These are phyloP conservation scores for Ophiostoma quercus DNA, from an alignment of 2,329 filamentous ascomycete genomes.

Conservation along the genomic window DNA sequence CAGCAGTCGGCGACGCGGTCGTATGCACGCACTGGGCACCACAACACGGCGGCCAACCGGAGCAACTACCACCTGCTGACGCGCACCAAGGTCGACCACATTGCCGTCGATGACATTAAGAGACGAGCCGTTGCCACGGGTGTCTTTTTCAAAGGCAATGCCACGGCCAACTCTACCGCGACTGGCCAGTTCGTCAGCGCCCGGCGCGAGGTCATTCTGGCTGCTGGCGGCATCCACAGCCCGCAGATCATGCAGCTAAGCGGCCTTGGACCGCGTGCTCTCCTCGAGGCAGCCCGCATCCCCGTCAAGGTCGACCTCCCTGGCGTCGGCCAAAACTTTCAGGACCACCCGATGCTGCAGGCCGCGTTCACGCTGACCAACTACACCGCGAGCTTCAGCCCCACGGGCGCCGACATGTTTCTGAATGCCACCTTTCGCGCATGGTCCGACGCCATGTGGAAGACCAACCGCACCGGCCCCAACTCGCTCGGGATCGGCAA, in stretches of 20 bases:
- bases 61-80: background rate
- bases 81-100: background rate
- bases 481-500: background rate
- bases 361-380: background rate
- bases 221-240: conserved; percentile 43
- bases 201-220: conserved; percentile 45
- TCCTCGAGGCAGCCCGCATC: conserved; percentile 43
- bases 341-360: conserved; percentile 35
- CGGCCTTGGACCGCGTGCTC: conserved; percentile 20
- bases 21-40: background rate
- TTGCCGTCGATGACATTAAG: background rate
- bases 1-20: background rate
- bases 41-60: background rate
- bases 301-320: conserved; percentile 41
- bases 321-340: conserved; percentile 48
- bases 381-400: background rate
- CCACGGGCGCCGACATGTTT: background rate
- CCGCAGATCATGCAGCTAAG: conserved; percentile 47
- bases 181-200: background rate
- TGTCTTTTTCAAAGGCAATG: background rate
- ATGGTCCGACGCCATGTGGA: background rate
- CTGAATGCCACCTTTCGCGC: background rate
- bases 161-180: background rate
- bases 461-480: background rate
- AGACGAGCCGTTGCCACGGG: background rate